phyloP scores from a whole-genome alignment of 2,329 filamentous ascomycete genomes.

The Trichoderma sp. region DNA sequence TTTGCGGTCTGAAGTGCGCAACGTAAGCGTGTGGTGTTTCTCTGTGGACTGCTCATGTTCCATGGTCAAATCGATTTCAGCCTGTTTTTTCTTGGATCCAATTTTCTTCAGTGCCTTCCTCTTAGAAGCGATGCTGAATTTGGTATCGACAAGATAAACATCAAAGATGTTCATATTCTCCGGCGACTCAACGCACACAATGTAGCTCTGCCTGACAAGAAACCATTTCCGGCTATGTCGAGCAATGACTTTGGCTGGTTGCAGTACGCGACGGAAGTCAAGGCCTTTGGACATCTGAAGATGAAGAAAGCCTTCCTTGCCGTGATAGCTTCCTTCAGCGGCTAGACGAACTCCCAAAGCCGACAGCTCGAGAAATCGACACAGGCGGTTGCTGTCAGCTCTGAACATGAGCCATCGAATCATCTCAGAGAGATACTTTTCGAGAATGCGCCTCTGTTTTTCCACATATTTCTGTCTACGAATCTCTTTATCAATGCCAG shows the following conservation, averaged over 20 bases:
- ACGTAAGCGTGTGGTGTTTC: conserved; percentile 81
- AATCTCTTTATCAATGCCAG: conserved; percentile 52
- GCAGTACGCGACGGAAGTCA: conserved; percentile 80
- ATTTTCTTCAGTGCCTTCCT: conserved; percentile 59
- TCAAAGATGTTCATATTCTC: conserved; percentile 99
- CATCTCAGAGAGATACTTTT: conserved; percentile 90
- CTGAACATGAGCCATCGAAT: conserved; percentile 97
- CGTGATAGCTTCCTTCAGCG: conserved; percentile 94
- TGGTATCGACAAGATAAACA: conserved; percentile 92
- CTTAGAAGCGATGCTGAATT: conserved; percentile 82
- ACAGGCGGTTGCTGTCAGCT: conserved; percentile 91
- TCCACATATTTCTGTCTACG: conserved; percentile 69
- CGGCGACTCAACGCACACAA: conserved; percentile 97
- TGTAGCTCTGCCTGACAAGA: conserved; percentile 93
- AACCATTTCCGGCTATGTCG: conserved; percentile 96
- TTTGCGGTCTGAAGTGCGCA: conserved; percentile 91
- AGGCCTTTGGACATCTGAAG: conserved; percentile 90
- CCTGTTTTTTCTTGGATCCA: conserved; percentile 62
- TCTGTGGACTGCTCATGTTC: conserved; percentile 43
- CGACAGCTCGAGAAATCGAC: conserved; percentile 93
- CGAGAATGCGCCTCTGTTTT: conserved; percentile 80
- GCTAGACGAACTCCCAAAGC: conserved; percentile 91
- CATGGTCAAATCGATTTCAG: conserved; percentile 49
- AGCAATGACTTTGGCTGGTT: conserved; percentile 75
- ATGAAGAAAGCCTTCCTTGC: conserved; percentile 92